Conservation (phyloP, 495 filamentous ascomycete species). For the Cryomyces minteri region DNA sequence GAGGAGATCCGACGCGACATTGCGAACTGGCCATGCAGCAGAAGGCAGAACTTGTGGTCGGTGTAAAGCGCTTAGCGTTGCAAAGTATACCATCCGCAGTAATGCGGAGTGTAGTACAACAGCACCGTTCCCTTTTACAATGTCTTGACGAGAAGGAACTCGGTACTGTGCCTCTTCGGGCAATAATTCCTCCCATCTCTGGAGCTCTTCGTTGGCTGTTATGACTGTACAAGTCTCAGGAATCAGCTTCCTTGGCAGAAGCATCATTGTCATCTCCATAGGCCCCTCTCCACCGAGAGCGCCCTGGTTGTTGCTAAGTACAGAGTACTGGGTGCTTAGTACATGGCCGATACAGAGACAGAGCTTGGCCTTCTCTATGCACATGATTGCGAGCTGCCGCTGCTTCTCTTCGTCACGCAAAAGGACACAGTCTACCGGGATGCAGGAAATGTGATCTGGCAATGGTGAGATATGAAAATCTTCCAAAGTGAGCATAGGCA, state of each 20-base stretch:
- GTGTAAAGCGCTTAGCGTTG: constrained; percentile 73
- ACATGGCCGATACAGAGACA: constrained; percentile 73
- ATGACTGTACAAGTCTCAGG: constrained; percentile 63
- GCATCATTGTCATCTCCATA: constrained; percentile 72
- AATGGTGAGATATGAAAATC: constrained; percentile 66
- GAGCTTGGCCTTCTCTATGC: constrained; percentile 81
- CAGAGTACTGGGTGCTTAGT: constrained; percentile 73
- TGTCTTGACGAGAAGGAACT: constrained; percentile 27
- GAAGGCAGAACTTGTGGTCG: constrained; percentile 72
- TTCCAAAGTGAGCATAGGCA: constrained; percentile 64
- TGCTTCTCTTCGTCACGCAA: constrained; percentile 46
- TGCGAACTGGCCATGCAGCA: constrained; percentile 32
- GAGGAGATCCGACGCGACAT: constrained; percentile 38
- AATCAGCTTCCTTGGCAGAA: constrained; percentile 68
- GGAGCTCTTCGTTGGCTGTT: constrained; percentile 52
- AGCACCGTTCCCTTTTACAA: constrained; percentile 24
- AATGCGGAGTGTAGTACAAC: constrained; percentile 59
- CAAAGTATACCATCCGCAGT: constrained; percentile 77
- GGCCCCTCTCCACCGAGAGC: constrained; percentile 39
- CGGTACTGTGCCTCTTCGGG: constrained; percentile 47
- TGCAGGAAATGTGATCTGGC: constrained; percentile 38
- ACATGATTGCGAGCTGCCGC: constrained; percentile 61
- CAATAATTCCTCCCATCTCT: constrained; percentile 50
- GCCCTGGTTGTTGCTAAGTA: constrained; percentile 63
- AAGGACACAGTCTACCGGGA: constrained; percentile 46